phyloP scores from a whole-genome alignment of 2,329 filamentous ascomycete species.

The Phyllosticta citribraziliensis region DNA sequence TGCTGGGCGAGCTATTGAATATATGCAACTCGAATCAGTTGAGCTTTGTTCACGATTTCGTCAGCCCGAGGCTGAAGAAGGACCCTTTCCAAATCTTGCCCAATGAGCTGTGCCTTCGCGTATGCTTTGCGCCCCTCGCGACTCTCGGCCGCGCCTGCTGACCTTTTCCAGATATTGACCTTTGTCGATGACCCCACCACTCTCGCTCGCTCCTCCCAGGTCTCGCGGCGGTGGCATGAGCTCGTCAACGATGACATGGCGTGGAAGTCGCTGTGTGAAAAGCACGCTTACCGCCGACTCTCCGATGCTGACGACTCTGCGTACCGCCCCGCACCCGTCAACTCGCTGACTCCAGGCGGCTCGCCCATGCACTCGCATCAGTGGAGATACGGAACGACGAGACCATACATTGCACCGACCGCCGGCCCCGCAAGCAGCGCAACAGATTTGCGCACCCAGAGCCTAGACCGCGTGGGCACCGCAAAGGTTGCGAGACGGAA shows the following conservation, averaged over 20 bases:
- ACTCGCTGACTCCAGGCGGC: slow-evolving; percentile 12
- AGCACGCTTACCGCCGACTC: slow-evolving; percentile 70
- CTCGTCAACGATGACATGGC: slow-evolving; percentile 93
- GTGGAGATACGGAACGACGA: not conserved
- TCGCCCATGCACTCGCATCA: slow-evolving; percentile 6
- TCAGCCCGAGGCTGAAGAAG: slow-evolving; percentile 88
- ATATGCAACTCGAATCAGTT: slow-evolving; percentile 91
- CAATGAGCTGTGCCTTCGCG: slow-evolving; percentile 82
- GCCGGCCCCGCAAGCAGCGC: slow-evolving; percentile 36
- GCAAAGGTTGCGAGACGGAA: slow-evolving; percentile 30
- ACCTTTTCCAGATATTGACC: slow-evolving; percentile 63
- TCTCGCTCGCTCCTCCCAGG: slow-evolving; percentile 83
- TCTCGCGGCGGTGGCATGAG: slow-evolving; percentile 91
- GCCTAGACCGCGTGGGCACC: slow-evolving; percentile 40
- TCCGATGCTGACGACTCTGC: slow-evolving; percentile 29
- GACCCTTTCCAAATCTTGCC: slow-evolving; percentile 89
- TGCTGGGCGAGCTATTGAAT: slow-evolving; percentile 81
- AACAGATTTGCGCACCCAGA: slow-evolving; percentile 43
- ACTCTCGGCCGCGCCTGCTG: slow-evolving; percentile 6
- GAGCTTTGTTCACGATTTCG: slow-evolving; percentile 93
- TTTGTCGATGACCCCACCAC: slow-evolving; percentile 97
- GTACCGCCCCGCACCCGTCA: not conserved
- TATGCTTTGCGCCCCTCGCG: slow-evolving; percentile 37
- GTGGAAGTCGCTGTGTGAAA: slow-evolving; percentile 95
- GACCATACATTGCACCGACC: not conserved